Percentiles rank a stretch among this genome's conserved stretches.
Evolutionary conservation across 441 rosid genomes (phyloP).

Genomic region (Dalechampia spathulata): DNA sequence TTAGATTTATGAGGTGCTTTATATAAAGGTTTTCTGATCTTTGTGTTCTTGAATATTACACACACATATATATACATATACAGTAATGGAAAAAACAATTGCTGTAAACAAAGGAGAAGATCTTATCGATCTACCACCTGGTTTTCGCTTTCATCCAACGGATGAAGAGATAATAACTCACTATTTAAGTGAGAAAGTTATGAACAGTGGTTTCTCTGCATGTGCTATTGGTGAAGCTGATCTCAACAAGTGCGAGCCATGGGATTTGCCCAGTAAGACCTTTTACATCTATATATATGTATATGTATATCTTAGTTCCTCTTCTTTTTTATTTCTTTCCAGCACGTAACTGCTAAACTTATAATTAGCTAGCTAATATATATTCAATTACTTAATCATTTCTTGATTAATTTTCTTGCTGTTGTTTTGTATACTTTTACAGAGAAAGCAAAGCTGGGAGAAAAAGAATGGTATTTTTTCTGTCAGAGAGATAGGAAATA

Average conservation of each 20-base stretch:
- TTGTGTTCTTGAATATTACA: background rate
- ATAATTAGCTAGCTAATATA: too few species aligned
- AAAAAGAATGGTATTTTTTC: slow-evolving; percentile 93
- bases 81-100: slow-evolving; percentile 44
- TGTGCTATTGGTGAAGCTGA: slow-evolving; percentile 79
- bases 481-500: slow-evolving; percentile 87
- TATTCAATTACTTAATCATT: too few species aligned
- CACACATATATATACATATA: too few species aligned
- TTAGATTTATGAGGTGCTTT: too few species aligned
- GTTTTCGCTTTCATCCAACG: slow-evolving; percentile 91
- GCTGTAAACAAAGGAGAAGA: slow-evolving; percentile 45
- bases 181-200: slow-evolving; percentile 67
- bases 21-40: slow-evolving; percentile 1
- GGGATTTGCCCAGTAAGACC: slow-evolving; percentile 87
- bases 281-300: too few species aligned
- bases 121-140: slow-evolving; percentile 69
- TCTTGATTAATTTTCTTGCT: too few species aligned
- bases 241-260: slow-evolving; percentile 91
- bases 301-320: too few species aligned
- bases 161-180: slow-evolving; percentile 85
- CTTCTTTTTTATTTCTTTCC: too few species aligned
- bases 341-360: too few species aligned
- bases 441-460: slow-evolving; percentile 98
- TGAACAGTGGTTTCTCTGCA: slow-evolving; percentile 50
- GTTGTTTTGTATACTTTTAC: background rate